These are phyloP conservation scores for Chytriomyces confervae DNA, from an alignment of 192 early-diverging fungal genomes.

Conservation along the genomic window DNA sequence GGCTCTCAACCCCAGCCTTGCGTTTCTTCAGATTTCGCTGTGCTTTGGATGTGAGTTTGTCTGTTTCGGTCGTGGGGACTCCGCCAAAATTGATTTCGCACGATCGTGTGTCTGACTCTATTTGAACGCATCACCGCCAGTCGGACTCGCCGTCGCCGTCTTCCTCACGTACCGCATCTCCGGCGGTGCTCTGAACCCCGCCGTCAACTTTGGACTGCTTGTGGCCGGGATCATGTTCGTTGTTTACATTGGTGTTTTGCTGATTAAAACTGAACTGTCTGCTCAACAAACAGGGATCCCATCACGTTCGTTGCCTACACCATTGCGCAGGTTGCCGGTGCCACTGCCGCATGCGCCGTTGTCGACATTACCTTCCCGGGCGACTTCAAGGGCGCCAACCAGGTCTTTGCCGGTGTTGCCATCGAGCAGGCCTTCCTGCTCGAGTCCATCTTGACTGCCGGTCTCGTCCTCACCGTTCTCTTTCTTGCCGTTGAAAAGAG, in stretches of 20 bases:
- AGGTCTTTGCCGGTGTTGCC: conserved; percentile 20
- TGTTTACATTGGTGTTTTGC: conserved; percentile 4
- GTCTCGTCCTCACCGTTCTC: conserved; percentile 48
- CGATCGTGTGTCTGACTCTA: conserved; percentile 15
- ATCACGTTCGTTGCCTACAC: conserved; percentile 57
- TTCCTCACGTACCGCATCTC: conserved; percentile 61
- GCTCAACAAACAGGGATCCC: too few relatives aligned
- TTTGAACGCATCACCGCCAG: neutral
- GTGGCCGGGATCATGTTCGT: conserved; percentile 57
- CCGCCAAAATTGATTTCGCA: neutral
- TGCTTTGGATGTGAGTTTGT: conserved; percentile 47
- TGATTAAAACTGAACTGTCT: too few relatives aligned
- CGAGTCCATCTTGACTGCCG: conserved; percentile 50
- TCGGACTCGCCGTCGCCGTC: conserved; percentile 46
- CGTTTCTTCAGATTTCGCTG: conserved; percentile 36
- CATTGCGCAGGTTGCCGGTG: conserved; percentile 62
- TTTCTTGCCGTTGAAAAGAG: conserved; percentile 54
- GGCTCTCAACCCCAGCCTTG: conserved; percentile 10
- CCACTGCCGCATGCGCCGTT: conserved; percentile 52
- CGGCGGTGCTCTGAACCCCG: conserved; percentile 70
- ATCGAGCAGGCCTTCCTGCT: conserved; percentile 43
- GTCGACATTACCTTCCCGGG: conserved; percentile 42
- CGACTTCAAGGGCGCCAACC: conserved; percentile 40
- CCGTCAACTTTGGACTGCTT: conserved; percentile 63
- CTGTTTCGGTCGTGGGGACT: neutral